Evolutionary conservation across 169 alveolate species (phyloP).

Genomic region (Theileria parva): DNA sequence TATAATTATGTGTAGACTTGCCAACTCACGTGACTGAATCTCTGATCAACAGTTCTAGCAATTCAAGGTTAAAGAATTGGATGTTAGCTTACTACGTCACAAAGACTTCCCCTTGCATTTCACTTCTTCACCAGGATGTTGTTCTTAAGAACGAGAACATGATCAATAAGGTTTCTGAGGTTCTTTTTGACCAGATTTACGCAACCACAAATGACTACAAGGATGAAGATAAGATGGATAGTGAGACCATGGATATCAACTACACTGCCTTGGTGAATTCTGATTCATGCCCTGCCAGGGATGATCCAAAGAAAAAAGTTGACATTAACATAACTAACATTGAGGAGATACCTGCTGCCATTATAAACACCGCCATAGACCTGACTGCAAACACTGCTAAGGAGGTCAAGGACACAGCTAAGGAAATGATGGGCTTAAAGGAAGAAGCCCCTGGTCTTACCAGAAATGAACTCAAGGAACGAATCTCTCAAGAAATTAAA

Average conservation of each 20-base stretch:
- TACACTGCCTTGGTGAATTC: slow-evolving; percentile 21
- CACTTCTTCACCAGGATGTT: slow-evolving; percentile 58
- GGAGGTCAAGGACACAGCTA: slow-evolving; percentile 18
- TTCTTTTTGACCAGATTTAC: slow-evolving; percentile 61
- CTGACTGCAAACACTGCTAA: slow-evolving; percentile 8
- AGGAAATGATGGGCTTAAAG: slow-evolving; percentile 18
- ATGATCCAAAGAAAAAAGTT: neutral
- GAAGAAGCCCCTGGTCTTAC: neutral
- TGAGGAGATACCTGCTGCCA: slow-evolving; percentile 9
- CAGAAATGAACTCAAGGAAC: neutral
- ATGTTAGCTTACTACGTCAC: slow-evolving; percentile 52
- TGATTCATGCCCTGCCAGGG: slow-evolving; percentile 12
- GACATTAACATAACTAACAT: slow-evolving; percentile 9
- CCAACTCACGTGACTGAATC: slow-evolving; percentile 61
- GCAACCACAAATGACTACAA: slow-evolving; percentile 40
- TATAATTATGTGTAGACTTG: neutral
- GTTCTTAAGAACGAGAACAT: slow-evolving; percentile 27
- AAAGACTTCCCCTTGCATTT: slow-evolving; percentile 53
- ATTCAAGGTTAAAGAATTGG: slow-evolving; percentile 57
- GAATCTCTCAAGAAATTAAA: neutral
- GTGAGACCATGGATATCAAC: slow-evolving; percentile 24
- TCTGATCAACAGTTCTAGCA: slow-evolving; percentile 37
- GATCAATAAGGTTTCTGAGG: slow-evolving; percentile 26
- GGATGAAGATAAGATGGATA: slow-evolving; percentile 24
- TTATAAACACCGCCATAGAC: slow-evolving; percentile 12